Evolutionary conservation across 1,284 basidiomycete genomes (phyloP).

Genomic region (Ganoderma lucidum): DNA sequence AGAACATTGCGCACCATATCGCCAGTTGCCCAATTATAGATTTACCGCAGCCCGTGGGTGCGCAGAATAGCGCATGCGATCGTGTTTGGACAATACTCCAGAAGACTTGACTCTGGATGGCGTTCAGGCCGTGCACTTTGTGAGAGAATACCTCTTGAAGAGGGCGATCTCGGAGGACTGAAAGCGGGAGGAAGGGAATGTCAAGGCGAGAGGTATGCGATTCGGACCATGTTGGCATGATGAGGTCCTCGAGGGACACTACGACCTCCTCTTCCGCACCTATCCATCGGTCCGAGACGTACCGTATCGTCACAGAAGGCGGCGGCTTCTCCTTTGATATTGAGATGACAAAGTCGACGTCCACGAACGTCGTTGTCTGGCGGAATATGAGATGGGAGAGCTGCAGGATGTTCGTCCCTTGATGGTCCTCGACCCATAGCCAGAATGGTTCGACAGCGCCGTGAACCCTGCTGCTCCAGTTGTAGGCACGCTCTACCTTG

Average conservation of each 20-base stretch:
- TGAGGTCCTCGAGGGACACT: slow-evolving; percentile 72
- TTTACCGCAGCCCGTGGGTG: slow-evolving; percentile 87
- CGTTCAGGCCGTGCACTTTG: slow-evolving; percentile 73
- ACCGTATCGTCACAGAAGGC: slow-evolving; percentile 74
- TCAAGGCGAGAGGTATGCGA: slow-evolving; percentile 79
- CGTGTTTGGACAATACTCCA: slow-evolving; percentile 84
- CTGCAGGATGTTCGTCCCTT: slow-evolving; percentile 86
- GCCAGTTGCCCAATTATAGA: slow-evolving; percentile 73
- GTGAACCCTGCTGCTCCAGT: slow-evolving; percentile 87
- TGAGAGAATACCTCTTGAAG: slow-evolving; percentile 57
- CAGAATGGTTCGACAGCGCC: slow-evolving; percentile 90
- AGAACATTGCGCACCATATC: slow-evolving; percentile 62
- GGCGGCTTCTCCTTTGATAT: slow-evolving; percentile 66
- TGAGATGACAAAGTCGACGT: slow-evolving; percentile 86
- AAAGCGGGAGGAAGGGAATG: slow-evolving; percentile 80
- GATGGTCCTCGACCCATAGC: slow-evolving; percentile 94
- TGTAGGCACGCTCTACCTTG: slow-evolving; percentile 73
- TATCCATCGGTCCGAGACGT: slow-evolving; percentile 94
- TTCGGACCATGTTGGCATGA: slow-evolving; percentile 78
- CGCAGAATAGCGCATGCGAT: slow-evolving; percentile 81
- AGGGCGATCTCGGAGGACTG: slow-evolving; percentile 56
- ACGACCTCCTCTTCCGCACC: slow-evolving; percentile 84
- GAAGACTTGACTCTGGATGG: slow-evolving; percentile 90
- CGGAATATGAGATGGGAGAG: slow-evolving; percentile 78
- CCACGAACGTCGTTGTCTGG: slow-evolving; percentile 63